A percentile compares a stretch with the other conserved stretches of the same genome.
These are phyloP conservation scores for Kwoniella sp. DNA, from an alignment of 768 basidiomycete genomes.

Conservation along the genomic window DNA sequence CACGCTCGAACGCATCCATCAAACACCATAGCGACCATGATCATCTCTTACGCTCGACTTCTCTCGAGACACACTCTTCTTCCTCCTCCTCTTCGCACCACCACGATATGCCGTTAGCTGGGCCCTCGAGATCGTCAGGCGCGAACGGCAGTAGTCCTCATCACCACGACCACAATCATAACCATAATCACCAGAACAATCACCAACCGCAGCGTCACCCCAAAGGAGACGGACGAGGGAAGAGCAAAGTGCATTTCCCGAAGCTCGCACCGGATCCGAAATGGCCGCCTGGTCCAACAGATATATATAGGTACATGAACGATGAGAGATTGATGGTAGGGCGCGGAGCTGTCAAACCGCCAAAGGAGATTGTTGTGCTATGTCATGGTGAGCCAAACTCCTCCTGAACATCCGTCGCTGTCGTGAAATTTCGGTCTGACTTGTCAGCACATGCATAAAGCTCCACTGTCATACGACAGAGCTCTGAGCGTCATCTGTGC, in stretches of 20 bases:
- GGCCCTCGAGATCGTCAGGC: conserved; percentile 12
- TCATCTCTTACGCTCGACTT: conserved; percentile 1
- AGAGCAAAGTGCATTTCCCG: conserved; percentile 5
- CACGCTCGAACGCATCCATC: background rate
- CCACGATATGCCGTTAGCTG: conserved; percentile 16
- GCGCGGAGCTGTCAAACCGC: conserved; percentile 65
- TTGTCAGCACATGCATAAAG: too few species aligned
- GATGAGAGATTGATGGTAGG: conserved; percentile 77
- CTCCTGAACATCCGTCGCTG: too few species aligned
- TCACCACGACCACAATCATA: background rate
- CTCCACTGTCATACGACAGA: too few species aligned
- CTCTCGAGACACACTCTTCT: conserved; percentile 5
- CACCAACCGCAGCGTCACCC: background rate
- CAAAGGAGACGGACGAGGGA: conserved; percentile 10
- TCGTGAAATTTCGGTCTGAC: too few species aligned
- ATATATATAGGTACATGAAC: conserved; percentile 63
- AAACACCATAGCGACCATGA: background rate
- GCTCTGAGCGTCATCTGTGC: background rate
- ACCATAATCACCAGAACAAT: background rate
- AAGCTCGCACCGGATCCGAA: conserved; percentile 36
- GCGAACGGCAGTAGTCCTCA: background rate
- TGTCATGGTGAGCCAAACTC: conserved; percentile 91
- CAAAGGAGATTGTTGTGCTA: conserved; percentile 82
- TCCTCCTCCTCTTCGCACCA: background rate
- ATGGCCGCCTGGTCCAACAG: conserved; percentile 35